phyloP scores from a whole-genome alignment of 1,139 yeast genomes.

The Protomyces arabidopsidicola region DNA sequence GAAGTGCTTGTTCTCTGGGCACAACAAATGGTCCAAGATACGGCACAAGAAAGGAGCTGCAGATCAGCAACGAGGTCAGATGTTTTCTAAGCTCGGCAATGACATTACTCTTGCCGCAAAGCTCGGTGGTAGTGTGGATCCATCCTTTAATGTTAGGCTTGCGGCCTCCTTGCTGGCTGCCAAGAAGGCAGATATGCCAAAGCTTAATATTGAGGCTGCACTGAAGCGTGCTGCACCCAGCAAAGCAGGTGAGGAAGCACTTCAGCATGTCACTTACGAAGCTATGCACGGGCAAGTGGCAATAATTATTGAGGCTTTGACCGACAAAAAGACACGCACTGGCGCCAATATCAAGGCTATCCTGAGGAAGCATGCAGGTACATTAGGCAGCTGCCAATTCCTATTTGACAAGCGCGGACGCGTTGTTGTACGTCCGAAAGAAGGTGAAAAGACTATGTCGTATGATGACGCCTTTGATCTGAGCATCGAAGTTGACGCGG shows the following conservation, averaged over 20 bases:
- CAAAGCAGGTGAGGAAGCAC: slow-evolving; percentile 42
- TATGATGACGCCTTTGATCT: slow-evolving; percentile 67
- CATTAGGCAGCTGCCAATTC: not conserved
- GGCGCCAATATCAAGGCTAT: slow-evolving; percentile 71
- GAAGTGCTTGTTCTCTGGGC: not conserved
- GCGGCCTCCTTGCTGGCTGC: slow-evolving; percentile 77
- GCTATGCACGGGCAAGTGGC: slow-evolving; percentile 82
- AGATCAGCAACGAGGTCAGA: slow-evolving; percentile 70
- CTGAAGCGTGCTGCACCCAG: slow-evolving; percentile 76
- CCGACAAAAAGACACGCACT: slow-evolving; percentile 84
- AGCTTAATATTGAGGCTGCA: slow-evolving; percentile 80
- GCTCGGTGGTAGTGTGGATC: slow-evolving; percentile 55
- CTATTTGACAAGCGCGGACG: slow-evolving; percentile 53
- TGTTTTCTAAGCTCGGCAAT: slow-evolving; percentile 67
- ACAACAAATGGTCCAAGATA: slow-evolving; percentile 87
- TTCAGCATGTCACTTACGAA: slow-evolving; percentile 64
- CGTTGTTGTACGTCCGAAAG: slow-evolving; percentile 39
- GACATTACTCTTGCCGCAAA: slow-evolving; percentile 71
- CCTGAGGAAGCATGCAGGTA: slow-evolving; percentile 53
- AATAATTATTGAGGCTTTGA: slow-evolving; percentile 72
- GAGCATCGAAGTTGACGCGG: slow-evolving; percentile 76
- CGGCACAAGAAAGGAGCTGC: slow-evolving; percentile 91
- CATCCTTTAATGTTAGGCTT: slow-evolving; percentile 60
- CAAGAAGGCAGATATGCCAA: slow-evolving; percentile 68
- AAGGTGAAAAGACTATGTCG: slow-evolving; percentile 6